These are phyloP conservation scores for Umbelopsis ramanniana DNA, from an alignment of 192 early-diverging fungal genomes.

Conservation along the genomic window DNA sequence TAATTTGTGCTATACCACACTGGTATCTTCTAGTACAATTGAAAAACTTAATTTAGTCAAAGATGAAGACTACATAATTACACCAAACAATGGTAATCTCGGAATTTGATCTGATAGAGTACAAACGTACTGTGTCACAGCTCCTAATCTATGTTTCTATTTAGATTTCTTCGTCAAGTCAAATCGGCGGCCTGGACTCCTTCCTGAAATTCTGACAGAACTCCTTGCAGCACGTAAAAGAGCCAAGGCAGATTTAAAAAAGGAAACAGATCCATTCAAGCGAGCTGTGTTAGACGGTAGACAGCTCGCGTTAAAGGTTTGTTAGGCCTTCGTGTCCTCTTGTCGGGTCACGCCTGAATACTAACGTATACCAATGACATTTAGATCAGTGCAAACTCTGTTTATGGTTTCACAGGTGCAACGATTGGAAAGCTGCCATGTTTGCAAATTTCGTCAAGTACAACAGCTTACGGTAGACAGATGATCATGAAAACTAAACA, in stretches of 20 bases:
- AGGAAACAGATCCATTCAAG: conserved; percentile 96
- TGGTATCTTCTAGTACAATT: conserved; percentile 62
- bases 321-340: not conserved
- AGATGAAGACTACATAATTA: conserved; percentile 85
- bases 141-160: not conserved
- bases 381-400: conserved; percentile 92
- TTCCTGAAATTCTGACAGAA: conserved; percentile 90
- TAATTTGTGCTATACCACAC: conserved; percentile 97
- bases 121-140: not conserved
- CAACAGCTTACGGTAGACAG: conserved; percentile 91
- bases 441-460: conserved; percentile 90
- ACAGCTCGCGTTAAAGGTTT: conserved; percentile 91
- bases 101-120: not conserved
- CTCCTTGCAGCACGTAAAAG: conserved; percentile 90
- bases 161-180: conserved; percentile 87
- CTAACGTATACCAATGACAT: not conserved
- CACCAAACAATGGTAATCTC: conserved; percentile 80
- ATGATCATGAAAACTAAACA: conserved; percentile 94
- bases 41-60: conserved; percentile 67
- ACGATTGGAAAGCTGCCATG: conserved; percentile 91
- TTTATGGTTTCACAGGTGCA: conserved; percentile 97
- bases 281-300: conserved; percentile 93
- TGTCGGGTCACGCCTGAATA: too few species aligned
- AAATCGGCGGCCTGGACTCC: conserved; percentile 73
- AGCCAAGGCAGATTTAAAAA: conserved; percentile 93